phyloP scores from a whole-genome alignment of 495 filamentous ascomycete genomes.

The Lasiosphaeriaceae sp. region DNA sequence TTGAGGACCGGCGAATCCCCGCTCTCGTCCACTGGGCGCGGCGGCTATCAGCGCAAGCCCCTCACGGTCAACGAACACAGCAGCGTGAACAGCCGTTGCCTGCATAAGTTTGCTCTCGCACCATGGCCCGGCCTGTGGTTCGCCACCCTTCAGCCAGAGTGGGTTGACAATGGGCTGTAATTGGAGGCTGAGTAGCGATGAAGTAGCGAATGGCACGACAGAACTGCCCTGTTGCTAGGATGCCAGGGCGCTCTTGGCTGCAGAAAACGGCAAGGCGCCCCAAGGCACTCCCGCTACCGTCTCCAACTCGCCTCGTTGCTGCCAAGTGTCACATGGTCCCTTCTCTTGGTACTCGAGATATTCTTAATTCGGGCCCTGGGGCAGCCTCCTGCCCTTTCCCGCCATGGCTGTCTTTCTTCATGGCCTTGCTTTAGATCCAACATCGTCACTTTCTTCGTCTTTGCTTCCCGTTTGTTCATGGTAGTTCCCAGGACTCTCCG shows the following conservation, averaged over 20 bases:
- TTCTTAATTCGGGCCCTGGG: slow-evolving; percentile 15
- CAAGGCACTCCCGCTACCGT: slow-evolving; percentile 40
- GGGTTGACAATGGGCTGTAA: slow-evolving; percentile 10
- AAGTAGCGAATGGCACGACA: slow-evolving; percentile 31
- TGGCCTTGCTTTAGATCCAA: slow-evolving; percentile 2
- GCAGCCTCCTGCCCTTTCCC: background rate
- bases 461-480: too few relatives aligned
- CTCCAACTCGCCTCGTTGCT: slow-evolving; percentile 11
- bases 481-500: too few relatives aligned
- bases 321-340: slow-evolving; percentile 4
- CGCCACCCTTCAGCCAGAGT: slow-evolving; percentile 1
- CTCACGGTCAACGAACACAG: background rate
- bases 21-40: background rate
- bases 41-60: background rate
- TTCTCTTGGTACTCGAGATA: background rate
- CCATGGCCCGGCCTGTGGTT: background rate
- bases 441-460: background rate
- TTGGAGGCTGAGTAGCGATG: slow-evolving; percentile 29
- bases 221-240: slow-evolving; percentile 17
- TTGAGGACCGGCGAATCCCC: background rate
- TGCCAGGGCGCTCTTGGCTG: slow-evolving; percentile 21
- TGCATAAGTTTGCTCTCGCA: background rate
- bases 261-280: slow-evolving; percentile 41
- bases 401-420: slow-evolving; percentile 9
- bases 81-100: too few relatives aligned